These are phyloP conservation scores for Eimeria sp. DNA, from an alignment of 169 alveolate genomes.

Conservation along the genomic window DNA sequence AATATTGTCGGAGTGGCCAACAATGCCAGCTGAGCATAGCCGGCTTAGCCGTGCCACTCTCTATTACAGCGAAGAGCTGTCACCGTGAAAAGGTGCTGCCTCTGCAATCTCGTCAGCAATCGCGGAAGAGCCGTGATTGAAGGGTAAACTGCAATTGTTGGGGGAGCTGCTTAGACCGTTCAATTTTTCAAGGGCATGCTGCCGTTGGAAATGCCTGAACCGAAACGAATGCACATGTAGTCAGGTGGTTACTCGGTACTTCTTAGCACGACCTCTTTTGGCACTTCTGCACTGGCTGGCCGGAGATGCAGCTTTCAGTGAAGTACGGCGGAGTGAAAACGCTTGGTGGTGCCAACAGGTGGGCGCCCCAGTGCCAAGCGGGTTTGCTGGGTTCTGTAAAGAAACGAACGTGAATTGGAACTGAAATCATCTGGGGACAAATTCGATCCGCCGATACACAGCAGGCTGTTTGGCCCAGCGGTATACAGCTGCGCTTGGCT, in stretches of 20 bases:
- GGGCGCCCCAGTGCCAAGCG: not conserved
- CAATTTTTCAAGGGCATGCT: not conserved
- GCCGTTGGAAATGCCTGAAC: not conserved
- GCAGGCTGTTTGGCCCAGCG: not conserved
- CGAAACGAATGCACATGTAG: not conserved
- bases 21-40: not conserved
- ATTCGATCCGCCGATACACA: not conserved
- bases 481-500: not conserved
- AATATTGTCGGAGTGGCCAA: not conserved
- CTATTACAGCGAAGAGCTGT: not conserved
- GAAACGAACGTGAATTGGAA: not conserved
- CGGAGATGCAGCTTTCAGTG: not conserved
- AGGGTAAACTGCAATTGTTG: not conserved
- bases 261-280: not conserved
- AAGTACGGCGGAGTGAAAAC: not conserved
- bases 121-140: not conserved
- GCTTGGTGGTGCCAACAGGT: not conserved
- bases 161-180: not conserved
- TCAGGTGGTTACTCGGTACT: not conserved
- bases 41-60: not conserved
- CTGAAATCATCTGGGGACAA: not conserved
- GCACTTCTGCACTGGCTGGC: not conserved
- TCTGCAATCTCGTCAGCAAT: not conserved
- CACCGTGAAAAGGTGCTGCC: not conserved
- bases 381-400: not conserved